phyloP scores from a whole-genome alignment of 371 early-diverging fungal genomes.

The Syncephalis plumigaleata region DNA sequence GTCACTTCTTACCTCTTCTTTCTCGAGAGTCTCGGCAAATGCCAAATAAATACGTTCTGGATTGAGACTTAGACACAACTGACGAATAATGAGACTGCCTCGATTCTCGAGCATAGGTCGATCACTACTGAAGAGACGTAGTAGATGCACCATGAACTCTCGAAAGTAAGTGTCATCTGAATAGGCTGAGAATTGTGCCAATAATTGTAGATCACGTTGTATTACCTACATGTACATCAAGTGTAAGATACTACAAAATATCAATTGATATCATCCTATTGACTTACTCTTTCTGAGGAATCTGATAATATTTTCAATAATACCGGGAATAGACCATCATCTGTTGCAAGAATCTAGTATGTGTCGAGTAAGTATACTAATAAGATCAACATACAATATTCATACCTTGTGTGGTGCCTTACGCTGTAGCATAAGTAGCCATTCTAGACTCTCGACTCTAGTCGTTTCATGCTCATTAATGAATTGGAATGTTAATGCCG shows the following conservation, averaged over 20 bases:
- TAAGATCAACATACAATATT: not conserved
- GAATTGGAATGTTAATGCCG: conserved; percentile 53
- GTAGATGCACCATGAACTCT: conserved; percentile 56
- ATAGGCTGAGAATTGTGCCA: conserved; percentile 76
- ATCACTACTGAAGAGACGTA: conserved; percentile 73
- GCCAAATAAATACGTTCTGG: conserved; percentile 72
- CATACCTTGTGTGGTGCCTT: conserved; percentile 57
- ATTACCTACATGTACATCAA: conserved; percentile 31
- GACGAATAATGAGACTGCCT: conserved; percentile 74
- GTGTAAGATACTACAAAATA: too few relatives aligned
- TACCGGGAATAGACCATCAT: conserved; percentile 63
- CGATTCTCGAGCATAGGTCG: conserved; percentile 65
- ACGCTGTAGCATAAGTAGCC: conserved; percentile 81
- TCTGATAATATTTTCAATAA: conserved; percentile 75
- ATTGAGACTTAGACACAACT: conserved; percentile 66
- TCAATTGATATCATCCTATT: not conserved
- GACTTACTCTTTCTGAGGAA: conserved; percentile 58
- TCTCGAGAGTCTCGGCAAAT: conserved; percentile 64
- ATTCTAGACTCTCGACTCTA: conserved; percentile 68
- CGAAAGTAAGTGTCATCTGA: conserved; percentile 63
- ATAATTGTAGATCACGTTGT: conserved; percentile 65
- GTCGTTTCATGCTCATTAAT: conserved; percentile 75
- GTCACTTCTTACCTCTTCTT: conserved; percentile 30
- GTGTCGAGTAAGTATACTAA: not conserved
- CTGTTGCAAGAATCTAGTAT: conserved; percentile 38